Evolutionary conservation across 345 rosid genomes (phyloP), one percentile per base, ranked within the genome.

Genomic region (Populus alba): DNA sequence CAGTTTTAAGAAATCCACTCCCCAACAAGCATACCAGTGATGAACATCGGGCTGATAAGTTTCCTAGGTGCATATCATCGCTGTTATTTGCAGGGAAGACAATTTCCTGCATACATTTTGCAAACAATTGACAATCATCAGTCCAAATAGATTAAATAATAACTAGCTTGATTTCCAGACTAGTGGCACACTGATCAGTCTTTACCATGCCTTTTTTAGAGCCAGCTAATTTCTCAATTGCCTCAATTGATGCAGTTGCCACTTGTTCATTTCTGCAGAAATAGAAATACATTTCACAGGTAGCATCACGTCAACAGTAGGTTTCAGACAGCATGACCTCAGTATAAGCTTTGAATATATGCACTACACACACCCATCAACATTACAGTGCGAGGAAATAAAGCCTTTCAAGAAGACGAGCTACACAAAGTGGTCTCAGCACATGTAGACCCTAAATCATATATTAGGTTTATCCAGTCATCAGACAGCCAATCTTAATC

Each of bases 181-280:
- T 15, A 76, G 51, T 75, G 45, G 2, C 70, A 77, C 37, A 77
- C 68, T 11, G 47, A 69, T 38, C 68, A 75, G 43, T 77, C 80
- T 89, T 86, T 74, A 95, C 99, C 85, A 86, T 78, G 87, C 94
- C 94, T 70, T 89, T 80, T 70, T 90, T 92, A 78, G 86, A 84
- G 81, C 77, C 75, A 74, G 94, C 97, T 82, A 92, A 83, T 73
- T 77, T 85, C 86, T 82, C 86, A 53, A 93, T 90, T 66, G 97
- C 87, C 81, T 87, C 89, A 75, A 76, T 86, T 76, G 99, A 87
- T 80, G 97, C 90, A 80, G 89, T 22, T 76, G 98, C 92, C 77
- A 90, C 94, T 82, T 90, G 85, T 83, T 93, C 98, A 70, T 92
- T 81, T 31, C 98, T 95, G 79, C 77, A 86, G 53, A 73, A 71